A percentile compares a stretch with the other conserved stretches of the same genome.
Evolutionary conservation across 2,329 filamentous ascomycete genomes (phyloP).

Genomic region (Aureobasidium pullulans): DNA sequence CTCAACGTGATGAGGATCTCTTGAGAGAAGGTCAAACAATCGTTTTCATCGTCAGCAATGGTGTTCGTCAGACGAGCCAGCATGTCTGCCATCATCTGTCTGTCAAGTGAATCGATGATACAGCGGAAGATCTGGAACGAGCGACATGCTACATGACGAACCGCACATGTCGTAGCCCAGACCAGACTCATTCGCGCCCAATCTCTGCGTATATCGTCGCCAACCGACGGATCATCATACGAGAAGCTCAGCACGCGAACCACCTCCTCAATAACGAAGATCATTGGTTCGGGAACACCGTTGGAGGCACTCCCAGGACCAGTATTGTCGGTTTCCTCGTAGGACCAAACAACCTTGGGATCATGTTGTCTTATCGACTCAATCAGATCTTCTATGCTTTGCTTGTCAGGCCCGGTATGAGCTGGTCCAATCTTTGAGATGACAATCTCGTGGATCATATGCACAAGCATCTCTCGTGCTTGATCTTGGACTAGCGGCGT

Average conservation of each 20-base stretch:
- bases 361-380: slow-evolving; percentile 82
- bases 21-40: slow-evolving; percentile 96
- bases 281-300: slow-evolving; percentile 81
- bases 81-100: slow-evolving; percentile 95
- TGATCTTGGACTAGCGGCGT: slow-evolving; percentile 92
- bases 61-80: slow-evolving; percentile 91
- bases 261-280: slow-evolving; percentile 71
- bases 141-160: slow-evolving; percentile 86
- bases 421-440: slow-evolving; percentile 72
- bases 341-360: slow-evolving; percentile 79
- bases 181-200: slow-evolving; percentile 86
- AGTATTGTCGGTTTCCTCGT: slow-evolving; percentile 83
- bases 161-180: slow-evolving; percentile 95
- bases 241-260: slow-evolving; percentile 77
- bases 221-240: slow-evolving; percentile 47
- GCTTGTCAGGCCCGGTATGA: slow-evolving; percentile 56
- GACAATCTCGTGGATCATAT: slow-evolving; percentile 92
- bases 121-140: slow-evolving; percentile 97
- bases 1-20: slow-evolving; percentile 93
- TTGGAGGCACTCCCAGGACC: slow-evolving; percentile 55
- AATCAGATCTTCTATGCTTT: slow-evolving; percentile 77
- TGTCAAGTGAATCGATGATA: slow-evolving; percentile 82
- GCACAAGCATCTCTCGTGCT: slow-evolving; percentile 93
- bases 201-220: slow-evolving; percentile 66
- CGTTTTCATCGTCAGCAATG: slow-evolving; percentile 84